Conservation (phyloP, 2,329 filamentous ascomycete species). For the Helminthosporium solani region DNA sequence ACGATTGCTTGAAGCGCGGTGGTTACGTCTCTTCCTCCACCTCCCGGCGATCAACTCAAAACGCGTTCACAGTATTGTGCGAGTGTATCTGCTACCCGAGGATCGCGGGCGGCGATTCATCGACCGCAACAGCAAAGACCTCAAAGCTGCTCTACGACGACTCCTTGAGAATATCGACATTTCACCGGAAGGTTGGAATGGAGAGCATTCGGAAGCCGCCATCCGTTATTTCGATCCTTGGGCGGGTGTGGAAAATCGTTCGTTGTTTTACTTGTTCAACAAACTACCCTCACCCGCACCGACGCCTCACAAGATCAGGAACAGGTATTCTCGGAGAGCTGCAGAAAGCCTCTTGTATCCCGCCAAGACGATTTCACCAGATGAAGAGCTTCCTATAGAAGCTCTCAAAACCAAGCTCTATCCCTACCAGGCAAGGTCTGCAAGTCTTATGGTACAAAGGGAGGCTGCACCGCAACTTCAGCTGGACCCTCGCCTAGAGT, state of each 20-base stretch:
- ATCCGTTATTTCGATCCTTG: conserved; percentile 42
- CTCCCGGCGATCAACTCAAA: background rate
- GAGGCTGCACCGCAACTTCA: conserved; percentile 66
- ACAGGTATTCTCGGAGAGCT: conserved; percentile 54
- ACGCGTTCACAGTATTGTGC: conserved; percentile 33
- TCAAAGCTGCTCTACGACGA: conserved; percentile 50
- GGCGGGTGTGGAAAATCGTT: conserved; percentile 48
- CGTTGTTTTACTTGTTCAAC: conserved; percentile 73
- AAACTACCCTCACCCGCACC: conserved; percentile 68
- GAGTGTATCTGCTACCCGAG: conserved; percentile 66
- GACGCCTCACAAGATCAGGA: conserved; percentile 49
- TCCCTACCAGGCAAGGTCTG: conserved; percentile 76
- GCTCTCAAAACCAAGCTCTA: conserved; percentile 69
- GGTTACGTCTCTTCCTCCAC: conserved; percentile 36
- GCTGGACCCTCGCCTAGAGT: conserved; percentile 72
- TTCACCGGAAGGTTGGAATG: conserved; percentile 58
- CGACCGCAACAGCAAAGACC: conserved; percentile 48
- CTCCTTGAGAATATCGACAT: conserved; percentile 60
- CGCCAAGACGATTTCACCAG: conserved; percentile 18
- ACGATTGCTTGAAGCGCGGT: conserved; percentile 35
- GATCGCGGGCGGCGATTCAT: conserved; percentile 60
- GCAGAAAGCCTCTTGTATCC: conserved; percentile 57
- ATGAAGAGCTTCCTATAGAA: conserved; percentile 37
- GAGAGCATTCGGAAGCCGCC: conserved; percentile 30
- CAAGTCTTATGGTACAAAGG: conserved; percentile 79